Percentiles rank a stretch among this genome's conserved stretches.
Conservation (phyloP, 495 filamentous ascomycete species). For the Elasticomyces elasticus region DNA sequence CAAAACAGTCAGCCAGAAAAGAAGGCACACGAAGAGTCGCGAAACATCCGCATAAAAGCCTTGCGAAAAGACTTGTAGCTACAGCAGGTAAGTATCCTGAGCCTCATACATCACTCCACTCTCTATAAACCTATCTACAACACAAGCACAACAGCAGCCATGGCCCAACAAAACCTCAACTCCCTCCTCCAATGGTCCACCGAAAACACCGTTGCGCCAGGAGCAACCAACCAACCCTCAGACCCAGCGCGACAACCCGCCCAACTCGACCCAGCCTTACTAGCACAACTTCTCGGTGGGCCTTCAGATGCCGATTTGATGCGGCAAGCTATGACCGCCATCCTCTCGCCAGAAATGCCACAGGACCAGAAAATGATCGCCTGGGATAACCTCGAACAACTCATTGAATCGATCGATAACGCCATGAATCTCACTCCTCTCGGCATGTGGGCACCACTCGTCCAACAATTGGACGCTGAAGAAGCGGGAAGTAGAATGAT, state of each 20-base stretch:
- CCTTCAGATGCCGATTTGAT: slow-evolving; percentile 86
- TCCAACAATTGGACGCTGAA: slow-evolving; percentile 52
- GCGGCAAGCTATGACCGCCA: slow-evolving; percentile 66
- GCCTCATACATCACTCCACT: not conserved
- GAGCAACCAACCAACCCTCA: slow-evolving; percentile 27
- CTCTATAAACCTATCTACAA: not conserved
- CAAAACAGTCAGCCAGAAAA: no score
- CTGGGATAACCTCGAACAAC: slow-evolving; percentile 92
- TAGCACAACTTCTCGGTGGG: slow-evolving; percentile 65
- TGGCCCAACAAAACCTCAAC: slow-evolving; percentile 38
- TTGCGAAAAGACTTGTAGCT: not conserved
- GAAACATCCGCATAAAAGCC: not conserved
- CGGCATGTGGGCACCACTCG: slow-evolving; percentile 69
- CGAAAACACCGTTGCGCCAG: slow-evolving; percentile 54
- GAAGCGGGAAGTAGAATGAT: slow-evolving; percentile 64
- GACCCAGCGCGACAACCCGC: slow-evolving; percentile 36
- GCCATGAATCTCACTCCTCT: slow-evolving; percentile 79
- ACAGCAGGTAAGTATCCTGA: not conserved
- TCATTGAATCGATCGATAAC: slow-evolving; percentile 88
- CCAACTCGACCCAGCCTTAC: slow-evolving; percentile 52
- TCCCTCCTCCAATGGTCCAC: slow-evolving; percentile 91
- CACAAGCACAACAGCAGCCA: not conserved
- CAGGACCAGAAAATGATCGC: slow-evolving; percentile 74
- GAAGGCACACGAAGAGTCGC: not conserved
- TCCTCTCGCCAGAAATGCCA: slow-evolving; percentile 51